phyloP scores from a whole-genome alignment of 2,329 filamentous ascomycete species.

The Lasiodiplodia citricola region DNA sequence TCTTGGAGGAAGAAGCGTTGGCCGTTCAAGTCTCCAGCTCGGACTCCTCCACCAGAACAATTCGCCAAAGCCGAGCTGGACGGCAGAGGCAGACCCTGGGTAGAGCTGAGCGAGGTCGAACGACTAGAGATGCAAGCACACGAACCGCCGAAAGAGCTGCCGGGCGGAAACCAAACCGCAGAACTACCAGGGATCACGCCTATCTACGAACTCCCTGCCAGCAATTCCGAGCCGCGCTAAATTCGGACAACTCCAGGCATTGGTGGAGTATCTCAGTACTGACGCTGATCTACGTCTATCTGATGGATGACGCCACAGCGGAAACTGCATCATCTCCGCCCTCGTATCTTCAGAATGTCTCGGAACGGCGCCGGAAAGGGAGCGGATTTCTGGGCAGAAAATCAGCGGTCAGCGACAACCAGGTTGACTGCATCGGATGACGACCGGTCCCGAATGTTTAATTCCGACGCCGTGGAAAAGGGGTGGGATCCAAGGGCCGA shows the following conservation, averaged over 20 bases:
- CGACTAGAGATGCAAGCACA: neutral
- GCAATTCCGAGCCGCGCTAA: neutral
- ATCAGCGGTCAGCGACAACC: neutral
- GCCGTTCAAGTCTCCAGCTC: neutral
- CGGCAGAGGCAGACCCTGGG: neutral
- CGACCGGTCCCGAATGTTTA: neutral
- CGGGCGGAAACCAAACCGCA: neutral
- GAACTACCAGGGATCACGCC: neutral
- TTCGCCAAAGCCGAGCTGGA: neutral
- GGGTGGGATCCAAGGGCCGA: neutral
- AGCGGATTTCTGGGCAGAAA: neutral
- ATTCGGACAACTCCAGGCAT: neutral
- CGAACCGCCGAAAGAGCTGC: neutral
- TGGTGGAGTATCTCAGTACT: neutral
- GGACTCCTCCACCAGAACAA: neutral
- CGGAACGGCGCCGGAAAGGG: neutral
- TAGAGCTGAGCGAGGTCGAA: neutral
- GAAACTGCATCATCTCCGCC: neutral
- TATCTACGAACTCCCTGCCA: neutral
- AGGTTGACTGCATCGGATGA: neutral
- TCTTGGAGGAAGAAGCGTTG: neutral
- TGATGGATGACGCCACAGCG: neutral
- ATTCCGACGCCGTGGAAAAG: neutral
- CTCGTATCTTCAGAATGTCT: constrained; percentile 11
- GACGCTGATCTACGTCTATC: neutral